Evolutionary conservation across 805 yeast species (phyloP).

Genomic region (Zygosaccharomyces siamensis): DNA sequence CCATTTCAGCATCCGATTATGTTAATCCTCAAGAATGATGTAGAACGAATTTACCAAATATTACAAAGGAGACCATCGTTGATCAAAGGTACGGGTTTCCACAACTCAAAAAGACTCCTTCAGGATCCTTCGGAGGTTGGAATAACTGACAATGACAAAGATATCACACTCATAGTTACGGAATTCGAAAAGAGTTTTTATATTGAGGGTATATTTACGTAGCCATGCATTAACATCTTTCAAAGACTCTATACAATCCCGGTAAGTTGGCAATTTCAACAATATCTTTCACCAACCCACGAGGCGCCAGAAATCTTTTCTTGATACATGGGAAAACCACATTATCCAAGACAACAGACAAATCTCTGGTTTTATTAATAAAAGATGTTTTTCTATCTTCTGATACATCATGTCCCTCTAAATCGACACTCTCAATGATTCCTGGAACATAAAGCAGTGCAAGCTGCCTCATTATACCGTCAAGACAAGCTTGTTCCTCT

Average conservation of each 20-base stretch:
- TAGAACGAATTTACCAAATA: slow-evolving; percentile 9
- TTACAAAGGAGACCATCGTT: slow-evolving; percentile 8
- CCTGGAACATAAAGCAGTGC: slow-evolving; percentile 73
- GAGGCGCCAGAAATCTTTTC: slow-evolving; percentile 60
- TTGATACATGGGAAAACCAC: slow-evolving; percentile 62
- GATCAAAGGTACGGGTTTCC: slow-evolving; percentile 9
- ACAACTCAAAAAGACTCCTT: background rate
- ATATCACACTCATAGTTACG: slow-evolving; percentile 16
- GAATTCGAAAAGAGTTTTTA: slow-evolving; percentile 21
- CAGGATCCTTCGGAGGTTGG: slow-evolving; percentile 2
- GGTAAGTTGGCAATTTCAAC: slow-evolving; percentile 89
- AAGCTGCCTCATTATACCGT: slow-evolving; percentile 59
- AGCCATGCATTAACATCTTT: slow-evolving; percentile 56
- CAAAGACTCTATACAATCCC: slow-evolving; percentile 86
- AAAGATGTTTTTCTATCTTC: slow-evolving; percentile 27
- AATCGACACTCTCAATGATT: slow-evolving; percentile 28
- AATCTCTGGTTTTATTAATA: slow-evolving; percentile 28
- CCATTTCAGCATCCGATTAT: slow-evolving; percentile 27
- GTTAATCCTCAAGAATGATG: slow-evolving; percentile 27
- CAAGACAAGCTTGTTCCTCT: slow-evolving; percentile 64
- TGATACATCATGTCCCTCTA: slow-evolving; percentile 13
- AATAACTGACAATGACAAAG: slow-evolving; percentile 11
- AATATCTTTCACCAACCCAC: slow-evolving; percentile 46
- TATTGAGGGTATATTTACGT: slow-evolving; percentile 15
- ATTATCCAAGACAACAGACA: slow-evolving; percentile 47